Evolutionary conservation across 73 alveolate species (phyloP), one percentile per base, ranked within the genome.

Genomic region (Chromera velia): DNA sequence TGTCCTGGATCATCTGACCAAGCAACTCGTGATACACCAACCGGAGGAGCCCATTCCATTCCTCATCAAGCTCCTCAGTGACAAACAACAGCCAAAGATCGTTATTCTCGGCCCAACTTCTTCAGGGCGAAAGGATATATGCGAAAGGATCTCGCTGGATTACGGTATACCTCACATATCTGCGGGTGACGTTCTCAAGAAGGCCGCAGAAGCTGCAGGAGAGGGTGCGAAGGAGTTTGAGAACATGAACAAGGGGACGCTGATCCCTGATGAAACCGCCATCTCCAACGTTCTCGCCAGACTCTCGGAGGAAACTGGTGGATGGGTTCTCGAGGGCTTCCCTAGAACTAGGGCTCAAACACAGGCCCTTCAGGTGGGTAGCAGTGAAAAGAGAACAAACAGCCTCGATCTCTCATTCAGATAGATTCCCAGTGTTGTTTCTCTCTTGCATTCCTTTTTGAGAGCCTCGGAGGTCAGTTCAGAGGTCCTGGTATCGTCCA

Each of bases 281-380:
- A 64, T 89, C 73, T 88, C 88, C 49, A 67, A 89, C 28, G 89
- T 91, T 0, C 72, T 84, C 75, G 81, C 74, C 55, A 81, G 83
- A 70, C 79, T 91, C 80, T 73, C 70, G 34, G 75, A 74, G 77
- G 86, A 82, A 29, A 40, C 4, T 4, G 55, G 55, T 13, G 55
- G 91, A 27, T 89, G 92, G 93, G 90, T 92, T 62, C 82, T 89
- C 66, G 94, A 92, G 68, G 97, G 95, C 27, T 92, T 92, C 86
- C 97, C 97, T 28, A 75, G 92, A 75, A 92, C 93, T 62, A 75
- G 88, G 77, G 86, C 69, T 47, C 94, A 92, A 79, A 94, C 94
- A 33, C 87, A 89, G 73, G 84, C 94, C 29, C 81, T 92, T 28
- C 90, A 89, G 80, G 86, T 88, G 73, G 85, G 81, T 28, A 94